Conservation (phyloP, 352 stramenopile species). For the Phytophthora uliginosa region DNA sequence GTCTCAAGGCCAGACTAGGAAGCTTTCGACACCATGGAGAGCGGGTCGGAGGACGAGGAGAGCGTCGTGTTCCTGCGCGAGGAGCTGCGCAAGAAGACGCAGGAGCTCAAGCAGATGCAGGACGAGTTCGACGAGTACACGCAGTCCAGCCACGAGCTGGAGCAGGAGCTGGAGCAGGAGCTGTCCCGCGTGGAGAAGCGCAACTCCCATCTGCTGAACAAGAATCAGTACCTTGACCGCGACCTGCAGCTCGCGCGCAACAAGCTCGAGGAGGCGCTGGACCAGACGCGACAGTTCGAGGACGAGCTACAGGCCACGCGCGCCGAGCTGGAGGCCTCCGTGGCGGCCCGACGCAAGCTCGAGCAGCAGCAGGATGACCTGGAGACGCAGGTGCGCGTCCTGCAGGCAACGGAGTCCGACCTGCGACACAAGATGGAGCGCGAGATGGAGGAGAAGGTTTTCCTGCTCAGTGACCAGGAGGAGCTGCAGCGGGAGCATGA, state of each 20-base stretch:
- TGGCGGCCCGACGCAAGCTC: conserved; percentile 55
- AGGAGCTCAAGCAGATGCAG: conserved; percentile 76
- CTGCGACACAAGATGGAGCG: conserved; percentile 87
- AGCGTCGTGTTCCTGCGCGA: conserved; percentile 47
- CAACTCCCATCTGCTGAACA: conserved; percentile 50
- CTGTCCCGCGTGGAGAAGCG: conserved; percentile 70
- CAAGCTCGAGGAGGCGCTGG: conserved; percentile 66
- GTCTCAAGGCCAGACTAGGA: conserved; percentile 13
- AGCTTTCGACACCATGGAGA: conserved; percentile 33
- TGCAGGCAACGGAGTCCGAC: conserved; percentile 84
- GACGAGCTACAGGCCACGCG: conserved; percentile 57
- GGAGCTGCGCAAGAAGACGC: conserved; percentile 62
- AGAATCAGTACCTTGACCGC: conserved; percentile 61
- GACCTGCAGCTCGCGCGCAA: conserved; percentile 58
- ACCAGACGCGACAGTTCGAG: conserved; percentile 64
- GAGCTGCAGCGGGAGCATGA: conserved; percentile 87
- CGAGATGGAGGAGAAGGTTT: conserved; percentile 90
- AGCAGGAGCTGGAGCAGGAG: conserved; percentile 83
- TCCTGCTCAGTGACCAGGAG: conserved; percentile 84
- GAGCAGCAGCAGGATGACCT: conserved; percentile 86
- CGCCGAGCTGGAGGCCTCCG: conserved; percentile 46
- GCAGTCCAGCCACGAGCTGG: conserved; percentile 84
- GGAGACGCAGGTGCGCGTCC: conserved; percentile 83
- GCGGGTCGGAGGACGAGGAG: conserved; percentile 44
- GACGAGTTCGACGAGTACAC: conserved; percentile 87